Evolutionary conservation across 176 grass and related monocot species (phyloP).

Genomic region (Luzula sylvatica): DNA sequence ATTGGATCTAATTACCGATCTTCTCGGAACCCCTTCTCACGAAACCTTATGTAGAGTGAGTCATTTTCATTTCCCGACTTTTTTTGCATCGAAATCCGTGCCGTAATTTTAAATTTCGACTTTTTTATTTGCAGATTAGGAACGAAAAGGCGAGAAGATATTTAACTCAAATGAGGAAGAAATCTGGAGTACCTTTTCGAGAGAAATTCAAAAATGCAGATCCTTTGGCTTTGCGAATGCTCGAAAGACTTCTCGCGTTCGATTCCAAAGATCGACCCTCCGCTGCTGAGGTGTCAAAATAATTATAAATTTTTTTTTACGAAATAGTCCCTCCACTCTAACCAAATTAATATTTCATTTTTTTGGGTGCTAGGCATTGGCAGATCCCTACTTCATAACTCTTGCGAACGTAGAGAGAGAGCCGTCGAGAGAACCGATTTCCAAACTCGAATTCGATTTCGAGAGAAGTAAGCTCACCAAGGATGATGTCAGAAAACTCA

Average conservation of each 20-base stretch:
- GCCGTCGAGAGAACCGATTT: conserved; percentile 53
- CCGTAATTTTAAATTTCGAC: too few relatives aligned
- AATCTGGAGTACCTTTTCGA: conserved; percentile 42
- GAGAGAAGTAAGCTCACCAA: conserved; percentile 75
- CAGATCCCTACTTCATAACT: conserved; percentile 81
- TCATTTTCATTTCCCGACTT: too few relatives aligned
- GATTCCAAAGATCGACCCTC: conserved; percentile 77
- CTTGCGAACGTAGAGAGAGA: conserved; percentile 54
- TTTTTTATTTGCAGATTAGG: conserved; percentile 46
- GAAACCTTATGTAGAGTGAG: conserved; percentile 50
- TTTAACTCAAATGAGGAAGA: conserved; percentile 57
- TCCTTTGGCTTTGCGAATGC: conserved; percentile 59
- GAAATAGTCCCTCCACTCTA: too few relatives aligned
- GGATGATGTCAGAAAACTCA: conserved; percentile 69
- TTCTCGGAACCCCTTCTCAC: conserved; percentile 50
- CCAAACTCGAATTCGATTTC: conserved; percentile 88
- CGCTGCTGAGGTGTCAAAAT: conserved; percentile 61
- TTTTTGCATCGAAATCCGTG: too few relatives aligned
- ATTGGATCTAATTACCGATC: conserved; percentile 77
- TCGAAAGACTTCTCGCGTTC: conserved; percentile 85
- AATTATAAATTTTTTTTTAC: not conserved
- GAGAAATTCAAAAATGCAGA: conserved; percentile 53
- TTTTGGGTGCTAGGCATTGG: conserved; percentile 54
- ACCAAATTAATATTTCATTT: conserved; percentile 7
- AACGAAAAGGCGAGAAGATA: conserved; percentile 74